Evolutionary conservation across 2,329 filamentous ascomycete species (phyloP), one percentile per base, ranked within the genome.

Genomic region (Pestalotiopsis fici): DNA sequence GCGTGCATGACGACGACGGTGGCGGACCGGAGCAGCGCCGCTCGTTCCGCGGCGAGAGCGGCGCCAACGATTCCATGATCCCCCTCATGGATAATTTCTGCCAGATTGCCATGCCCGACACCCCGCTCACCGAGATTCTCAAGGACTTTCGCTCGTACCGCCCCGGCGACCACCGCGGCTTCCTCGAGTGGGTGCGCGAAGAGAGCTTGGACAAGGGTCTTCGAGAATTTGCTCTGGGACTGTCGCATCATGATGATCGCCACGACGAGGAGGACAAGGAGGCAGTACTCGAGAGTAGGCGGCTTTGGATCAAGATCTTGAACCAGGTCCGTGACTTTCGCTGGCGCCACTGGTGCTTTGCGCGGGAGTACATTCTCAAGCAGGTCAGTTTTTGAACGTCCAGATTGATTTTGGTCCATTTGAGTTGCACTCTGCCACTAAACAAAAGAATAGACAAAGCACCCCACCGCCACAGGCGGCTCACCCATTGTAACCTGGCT

Each of bases 41-140:
- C 78, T 91, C 87, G 66, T 98, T 98, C 87, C 91, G 95, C 37
- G 95, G 95, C 72, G 95, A 98, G 82, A 94, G 91, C 62, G 95
- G 95, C 56, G 95, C 95, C 72, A 98, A 98, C 77, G 95, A 98
- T 82, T 93, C 91, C 82, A 98, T 98, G 86, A 91, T 97, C 65
- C 95, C 95, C 3, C 88, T 98, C 3, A 90, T 95, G 75, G 95
- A 98, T 79, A 95, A 95, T 78, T 86, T 98, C 64, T 87, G 96
- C 67, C 88, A 96, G 77, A 90, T 98, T 57, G 86, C 89, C 70
- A 97, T 98, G 94, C 95, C 95, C 1, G 83, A 90, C 65, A 98
- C 94, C 4, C 95, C 95, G 0, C 88, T 98, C 59, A 98, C 95
- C 0, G 89, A 91, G 66, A 97, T 97, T 77, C 86, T 98, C 23